These are phyloP conservation scores for Melastoma candidum DNA, from an alignment of 441 rosid species.

Conservation along the genomic window DNA sequence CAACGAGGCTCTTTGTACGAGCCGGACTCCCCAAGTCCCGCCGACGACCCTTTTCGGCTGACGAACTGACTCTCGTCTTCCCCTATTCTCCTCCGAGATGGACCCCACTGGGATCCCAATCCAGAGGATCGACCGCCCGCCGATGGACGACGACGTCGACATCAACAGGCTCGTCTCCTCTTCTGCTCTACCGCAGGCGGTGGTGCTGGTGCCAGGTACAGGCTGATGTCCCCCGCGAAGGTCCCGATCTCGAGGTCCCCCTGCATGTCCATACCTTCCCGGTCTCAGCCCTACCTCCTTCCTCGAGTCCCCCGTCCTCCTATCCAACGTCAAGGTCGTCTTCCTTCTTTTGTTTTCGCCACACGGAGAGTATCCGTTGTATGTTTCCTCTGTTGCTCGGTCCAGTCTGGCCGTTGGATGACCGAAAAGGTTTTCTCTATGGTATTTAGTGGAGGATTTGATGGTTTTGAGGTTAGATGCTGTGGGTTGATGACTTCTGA, in stretches of 20 bases:
- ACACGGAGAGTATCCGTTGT: too few relatives aligned
- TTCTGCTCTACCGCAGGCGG: not conserved
- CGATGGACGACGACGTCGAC: not conserved
- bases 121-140: constrained; percentile 5
- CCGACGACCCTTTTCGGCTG: not conserved
- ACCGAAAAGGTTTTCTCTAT: too few relatives aligned
- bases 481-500: too few relatives aligned
- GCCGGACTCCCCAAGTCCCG: too few relatives aligned
- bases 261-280: constrained; percentile 66
- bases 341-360: not conserved
- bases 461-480: too few relatives aligned
- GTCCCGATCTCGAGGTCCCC: constrained; percentile 85
- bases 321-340: constrained; percentile 78
- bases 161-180: not conserved
- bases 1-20: constrained; percentile 34
- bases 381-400: too few relatives aligned
- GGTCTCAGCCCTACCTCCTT: constrained; percentile 88
- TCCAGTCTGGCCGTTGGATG: too few relatives aligned
- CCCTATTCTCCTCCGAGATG: not conserved
- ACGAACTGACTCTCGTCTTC: not conserved
- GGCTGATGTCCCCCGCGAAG: constrained; percentile 92
- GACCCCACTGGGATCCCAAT: not conserved
- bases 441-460: too few relatives aligned
- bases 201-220: constrained; percentile 59
- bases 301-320: constrained; percentile 86